Evolutionary conservation across 2,329 filamentous ascomycete genomes (phyloP).

Genomic region (Paraconiothyrium sp.): DNA sequence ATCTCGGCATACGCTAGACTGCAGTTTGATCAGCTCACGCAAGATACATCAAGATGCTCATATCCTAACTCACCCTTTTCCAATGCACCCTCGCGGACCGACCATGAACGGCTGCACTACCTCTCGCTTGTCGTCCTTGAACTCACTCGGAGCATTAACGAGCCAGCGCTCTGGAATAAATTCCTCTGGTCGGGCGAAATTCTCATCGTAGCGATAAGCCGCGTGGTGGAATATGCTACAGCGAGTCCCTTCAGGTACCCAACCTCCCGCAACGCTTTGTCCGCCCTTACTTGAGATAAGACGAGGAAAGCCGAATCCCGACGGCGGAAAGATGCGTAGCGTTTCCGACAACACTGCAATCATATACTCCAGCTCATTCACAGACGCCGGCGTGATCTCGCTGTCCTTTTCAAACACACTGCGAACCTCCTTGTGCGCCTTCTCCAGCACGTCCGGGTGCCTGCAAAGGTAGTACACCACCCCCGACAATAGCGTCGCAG

Average conservation of each 20-base stretch:
- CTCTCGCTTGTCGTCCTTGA: neutral
- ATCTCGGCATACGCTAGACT: slow-evolving; percentile 5
- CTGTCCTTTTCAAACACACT: neutral
- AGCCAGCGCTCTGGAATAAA: slow-evolving; percentile 5
- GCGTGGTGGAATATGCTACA: slow-evolving; percentile 2
- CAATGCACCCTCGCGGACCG: slow-evolving; percentile 4
- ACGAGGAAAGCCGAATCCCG: neutral
- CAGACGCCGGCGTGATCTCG: neutral
- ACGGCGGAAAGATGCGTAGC: neutral
- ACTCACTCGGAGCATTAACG: neutral
- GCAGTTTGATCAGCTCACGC: neutral
- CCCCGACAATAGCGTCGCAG: slow-evolving; percentile 31
- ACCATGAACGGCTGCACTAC: neutral
- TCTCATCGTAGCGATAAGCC: neutral
- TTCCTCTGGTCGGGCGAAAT: neutral
- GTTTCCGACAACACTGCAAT: neutral
- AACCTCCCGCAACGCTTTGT: neutral
- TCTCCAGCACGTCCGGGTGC: neutral
- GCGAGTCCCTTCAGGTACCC: neutral
- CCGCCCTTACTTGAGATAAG: neutral
- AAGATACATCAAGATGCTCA: neutral
- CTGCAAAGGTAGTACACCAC: neutral
- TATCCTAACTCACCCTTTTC: neutral
- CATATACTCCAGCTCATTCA: neutral
- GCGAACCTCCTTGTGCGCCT: neutral